Percentiles rank a stretch among this genome's conserved stretches.
phyloP scores from a whole-genome alignment of 1,139 yeast genomes.

The Scheffersomyces stambukii region DNA sequence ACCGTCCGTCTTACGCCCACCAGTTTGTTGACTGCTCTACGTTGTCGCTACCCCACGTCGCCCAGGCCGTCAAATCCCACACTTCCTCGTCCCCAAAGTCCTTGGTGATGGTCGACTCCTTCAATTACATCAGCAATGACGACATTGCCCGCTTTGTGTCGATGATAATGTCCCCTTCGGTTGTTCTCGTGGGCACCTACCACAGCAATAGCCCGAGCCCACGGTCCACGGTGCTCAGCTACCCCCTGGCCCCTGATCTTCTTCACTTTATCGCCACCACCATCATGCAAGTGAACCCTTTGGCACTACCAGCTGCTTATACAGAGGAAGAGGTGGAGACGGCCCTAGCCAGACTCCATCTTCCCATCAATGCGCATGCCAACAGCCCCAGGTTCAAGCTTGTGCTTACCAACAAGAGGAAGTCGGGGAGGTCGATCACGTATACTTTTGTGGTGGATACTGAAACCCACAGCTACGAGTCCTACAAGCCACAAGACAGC shows the following conservation, averaged over 20 bases:
- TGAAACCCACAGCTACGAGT: conserved; percentile 45
- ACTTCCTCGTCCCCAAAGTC: conserved; percentile 16
- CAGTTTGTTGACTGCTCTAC: conserved; percentile 46
- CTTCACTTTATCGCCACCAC: conserved; percentile 70
- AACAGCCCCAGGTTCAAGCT: conserved; percentile 47
- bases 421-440: conserved; percentile 73
- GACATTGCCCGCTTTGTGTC: conserved; percentile 52
- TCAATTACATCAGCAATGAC: conserved; percentile 52
- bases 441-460: conserved; percentile 55
- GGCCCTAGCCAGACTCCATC: conserved; percentile 34
- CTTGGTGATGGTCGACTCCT: conserved; percentile 60
- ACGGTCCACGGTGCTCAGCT: conserved; percentile 22
- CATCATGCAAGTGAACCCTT: conserved; percentile 44
- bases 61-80: conserved; percentile 3
- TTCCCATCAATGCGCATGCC: conserved; percentile 43
- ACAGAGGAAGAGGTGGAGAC: conserved; percentile 51
- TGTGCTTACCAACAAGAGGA: conserved; percentile 63
- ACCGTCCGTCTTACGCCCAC: conserved; percentile 46
- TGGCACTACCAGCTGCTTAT: conserved; percentile 12
- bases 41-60: conserved; percentile 1
- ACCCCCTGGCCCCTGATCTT: conserved; percentile 49
- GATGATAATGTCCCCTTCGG: conserved; percentile 48
- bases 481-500: conserved; percentile 22
- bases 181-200: conserved; percentile 55
- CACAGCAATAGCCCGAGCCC: conserved; percentile 48